phyloP scores from a whole-genome alignment of 2,329 filamentous ascomycete species.

The Juglanconis juglandina region DNA sequence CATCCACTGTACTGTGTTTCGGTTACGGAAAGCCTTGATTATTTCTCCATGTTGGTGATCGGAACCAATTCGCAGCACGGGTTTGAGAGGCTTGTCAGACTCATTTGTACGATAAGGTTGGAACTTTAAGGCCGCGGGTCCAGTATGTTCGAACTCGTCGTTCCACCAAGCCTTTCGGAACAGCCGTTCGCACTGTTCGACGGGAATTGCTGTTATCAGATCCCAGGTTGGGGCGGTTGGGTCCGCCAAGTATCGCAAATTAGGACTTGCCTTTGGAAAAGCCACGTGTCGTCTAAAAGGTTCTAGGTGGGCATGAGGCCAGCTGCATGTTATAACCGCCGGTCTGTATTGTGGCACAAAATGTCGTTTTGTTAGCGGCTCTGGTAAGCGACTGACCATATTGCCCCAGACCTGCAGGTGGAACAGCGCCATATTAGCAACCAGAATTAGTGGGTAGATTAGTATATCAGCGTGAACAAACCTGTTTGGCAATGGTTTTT shows the following conservation, averaged over 20 bases:
- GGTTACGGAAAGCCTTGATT: neutral
- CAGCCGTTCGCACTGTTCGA: neutral
- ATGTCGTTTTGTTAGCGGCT: neutral
- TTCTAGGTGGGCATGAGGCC: neutral
- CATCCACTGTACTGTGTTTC: neutral
- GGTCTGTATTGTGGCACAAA: neutral
- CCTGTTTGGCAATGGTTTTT: neutral
- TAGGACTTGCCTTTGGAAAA: neutral
- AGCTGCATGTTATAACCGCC: neutral
- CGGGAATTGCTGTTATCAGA: neutral
- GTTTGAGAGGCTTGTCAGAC: neutral
- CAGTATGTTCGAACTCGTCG: neutral
- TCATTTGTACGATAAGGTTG: neutral
- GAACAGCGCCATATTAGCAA: no score
- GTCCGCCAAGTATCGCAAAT: neutral
- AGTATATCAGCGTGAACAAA: neutral
- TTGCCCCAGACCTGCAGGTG: neutral
- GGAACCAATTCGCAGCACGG: neutral
- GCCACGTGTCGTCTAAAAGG: neutral
- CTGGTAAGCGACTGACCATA: neutral
- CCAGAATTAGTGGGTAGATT: no score
- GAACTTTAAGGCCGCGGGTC: neutral
- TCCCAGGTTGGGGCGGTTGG: neutral
- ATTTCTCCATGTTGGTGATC: neutral
- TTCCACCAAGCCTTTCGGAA: neutral